phyloP scores from a whole-genome alignment of 345 rosid genomes.

The Barbarea vulgaris region DNA sequence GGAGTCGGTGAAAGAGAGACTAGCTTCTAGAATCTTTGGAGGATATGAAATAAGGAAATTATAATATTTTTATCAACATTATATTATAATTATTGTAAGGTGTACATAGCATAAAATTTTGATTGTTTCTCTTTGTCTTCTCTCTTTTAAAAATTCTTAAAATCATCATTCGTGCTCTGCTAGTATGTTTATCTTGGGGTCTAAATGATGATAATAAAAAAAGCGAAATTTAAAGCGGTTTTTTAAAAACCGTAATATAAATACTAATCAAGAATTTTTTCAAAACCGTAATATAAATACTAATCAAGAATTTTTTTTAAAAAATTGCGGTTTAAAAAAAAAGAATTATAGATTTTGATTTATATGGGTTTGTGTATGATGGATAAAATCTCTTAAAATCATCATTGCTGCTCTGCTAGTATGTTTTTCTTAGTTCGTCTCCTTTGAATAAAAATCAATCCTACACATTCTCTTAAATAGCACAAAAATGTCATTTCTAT shows the following conservation, averaged over 20 bases:
- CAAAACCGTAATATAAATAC: too few relatives aligned
- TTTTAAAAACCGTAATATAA: too few relatives aligned
- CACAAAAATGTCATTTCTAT: neutral
- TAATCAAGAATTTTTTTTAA: too few relatives aligned
- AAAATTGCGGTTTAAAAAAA: too few relatives aligned
- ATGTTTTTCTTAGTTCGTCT: neutral
- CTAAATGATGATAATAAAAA: too few relatives aligned
- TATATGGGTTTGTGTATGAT: too few relatives aligned
- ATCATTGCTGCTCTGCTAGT: neutral
- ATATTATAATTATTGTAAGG: conserved; percentile 17
- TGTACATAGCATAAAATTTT: conserved; percentile 8
- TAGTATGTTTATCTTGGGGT: neutral
- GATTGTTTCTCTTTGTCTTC: neutral
- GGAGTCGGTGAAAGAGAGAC: conserved; percentile 38
- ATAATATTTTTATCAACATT: neutral
- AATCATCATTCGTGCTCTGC: neutral
- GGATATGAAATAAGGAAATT: conserved; percentile 4
- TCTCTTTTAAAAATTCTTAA: neutral
- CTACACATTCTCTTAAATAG: neutral
- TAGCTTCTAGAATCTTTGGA: conserved; percentile 28
- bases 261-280: too few relatives aligned
- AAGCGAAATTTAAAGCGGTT: too few relatives aligned
- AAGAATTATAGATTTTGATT: too few relatives aligned
- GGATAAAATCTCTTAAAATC: neutral
- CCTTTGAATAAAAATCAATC: neutral